These are phyloP conservation scores for Conidiobolus incongruus DNA, from an alignment of 371 early-diverging fungal species.

Conservation along the genomic window DNA sequence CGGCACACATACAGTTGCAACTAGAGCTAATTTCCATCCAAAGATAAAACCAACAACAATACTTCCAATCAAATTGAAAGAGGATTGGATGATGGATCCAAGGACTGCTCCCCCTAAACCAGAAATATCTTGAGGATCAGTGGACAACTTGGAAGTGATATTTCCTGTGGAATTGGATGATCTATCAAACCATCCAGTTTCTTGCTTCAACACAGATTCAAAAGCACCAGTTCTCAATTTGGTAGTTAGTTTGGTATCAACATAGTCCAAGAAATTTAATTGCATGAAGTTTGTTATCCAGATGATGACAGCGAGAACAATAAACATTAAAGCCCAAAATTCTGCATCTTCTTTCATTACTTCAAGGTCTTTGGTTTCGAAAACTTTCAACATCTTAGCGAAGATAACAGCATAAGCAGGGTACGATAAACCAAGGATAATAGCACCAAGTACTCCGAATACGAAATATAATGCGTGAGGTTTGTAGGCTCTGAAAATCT, in stretches of 20 bases:
- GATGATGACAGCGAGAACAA: constrained; percentile 26
- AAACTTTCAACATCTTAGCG: constrained; percentile 17
- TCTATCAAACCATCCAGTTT: constrained; percentile 69
- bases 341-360: constrained; percentile 16
- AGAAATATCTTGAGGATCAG: constrained; percentile 40
- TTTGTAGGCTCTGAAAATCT: no score
- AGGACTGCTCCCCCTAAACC: constrained; percentile 15
- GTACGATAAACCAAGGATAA: constrained; percentile 8
- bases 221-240: constrained; percentile 31
- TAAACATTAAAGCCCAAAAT: constrained; percentile 57
- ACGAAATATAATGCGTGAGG: not conserved
- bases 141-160: constrained; percentile 55
- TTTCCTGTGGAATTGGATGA: constrained; percentile 56
- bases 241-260: constrained; percentile 28
- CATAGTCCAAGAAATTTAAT: constrained; percentile 16
- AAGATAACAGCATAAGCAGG: constrained; percentile 28
- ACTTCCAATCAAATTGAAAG: constrained; percentile 2
- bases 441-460: constrained; percentile 7
- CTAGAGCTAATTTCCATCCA: constrained; percentile 43
- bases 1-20: constrained; percentile 27
- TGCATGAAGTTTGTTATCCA: constrained; percentile 18
- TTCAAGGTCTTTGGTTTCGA: constrained; percentile 8
- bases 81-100: constrained; percentile 7
- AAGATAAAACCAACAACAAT: constrained; percentile 27
- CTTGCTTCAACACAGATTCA: constrained; percentile 42